Evolutionary conservation across 2,329 filamentous ascomycete genomes (phyloP), one percentile per base, ranked within the genome.

Genomic region (Sclerotinia minor): DNA sequence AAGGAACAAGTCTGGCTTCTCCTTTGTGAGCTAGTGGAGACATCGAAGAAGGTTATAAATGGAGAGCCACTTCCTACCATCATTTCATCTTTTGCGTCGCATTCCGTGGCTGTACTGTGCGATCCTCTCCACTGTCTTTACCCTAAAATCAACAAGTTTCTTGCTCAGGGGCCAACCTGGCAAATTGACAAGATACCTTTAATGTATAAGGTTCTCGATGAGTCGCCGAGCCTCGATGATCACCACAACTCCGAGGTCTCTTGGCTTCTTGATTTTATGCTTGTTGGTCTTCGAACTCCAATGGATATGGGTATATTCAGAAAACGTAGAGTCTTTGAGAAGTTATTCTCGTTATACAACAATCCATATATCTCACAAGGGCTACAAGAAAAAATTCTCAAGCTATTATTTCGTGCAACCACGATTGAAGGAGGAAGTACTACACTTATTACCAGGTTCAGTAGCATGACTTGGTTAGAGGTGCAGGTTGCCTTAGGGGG

Each of bases 41-140:
- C 94, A 0, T 85, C 86, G 17, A 84, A 83, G 67, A 76, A 80
- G 9, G 76, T 81, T 47, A 83, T 89, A 58, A 80, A 86, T 54
- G 79, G 81, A 9, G 80, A 80, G 3, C 84, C 89, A 1, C 81
- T 96, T 4, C 89, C 93, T 0, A 92, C 89, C 69, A 83, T 92
- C 17, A 87, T 92, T 7, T 85, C 88, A n/a, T 86, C 90, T 15
- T 95, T 97, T 73, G 89, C 92, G 9, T 83, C 85, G 58, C 87
- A 87, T 71, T 87, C 89, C 1, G 82, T 96, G 9, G 80, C 84
- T 1, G 87, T 96, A 21, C 80, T 96, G 57, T 85, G 83, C 29
- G 89, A 92, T 70, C 94, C 94, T 0, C 83, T 92, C 21, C 92
- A 96, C 76, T 87, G 86, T 69, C 85, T 97, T 49, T 98, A 97